Conservation (phyloP, 2,329 filamentous ascomycete genomes). For the Nemania sp. region DNA sequence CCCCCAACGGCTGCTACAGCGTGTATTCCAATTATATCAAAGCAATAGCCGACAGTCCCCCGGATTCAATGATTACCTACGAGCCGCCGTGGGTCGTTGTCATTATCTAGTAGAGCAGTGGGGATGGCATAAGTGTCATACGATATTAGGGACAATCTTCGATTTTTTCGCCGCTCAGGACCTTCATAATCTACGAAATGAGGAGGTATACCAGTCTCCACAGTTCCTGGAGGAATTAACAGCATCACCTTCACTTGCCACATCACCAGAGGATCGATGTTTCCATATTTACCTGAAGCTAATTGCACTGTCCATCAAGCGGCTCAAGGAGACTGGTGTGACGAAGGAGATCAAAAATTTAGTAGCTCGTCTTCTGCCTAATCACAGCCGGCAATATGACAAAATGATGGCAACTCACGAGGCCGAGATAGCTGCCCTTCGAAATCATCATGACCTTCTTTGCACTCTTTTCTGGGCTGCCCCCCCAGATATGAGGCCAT, state of each 20-base stretch:
- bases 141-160: conserved; percentile 71
- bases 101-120: conserved; percentile 73
- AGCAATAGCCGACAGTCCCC: conserved; percentile 66
- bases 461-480: conserved; percentile 75
- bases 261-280: conserved; percentile 69
- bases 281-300: conserved; percentile 77
- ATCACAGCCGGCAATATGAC: conserved; percentile 72
- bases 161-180: conserved; percentile 75
- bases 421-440: conserved; percentile 71
- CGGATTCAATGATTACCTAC: conserved; percentile 75
- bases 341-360: conserved; percentile 71
- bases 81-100: conserved; percentile 69
- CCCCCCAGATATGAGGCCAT: conserved; percentile 66
- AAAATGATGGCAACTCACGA: conserved; percentile 72
- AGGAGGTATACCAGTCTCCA: conserved; percentile 71
- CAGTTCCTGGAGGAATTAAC: conserved; percentile 69
- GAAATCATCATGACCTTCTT: conserved; percentile 77
- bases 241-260: conserved; percentile 58
- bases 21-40: conserved; percentile 69
- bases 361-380: conserved; percentile 71
- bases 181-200: conserved; percentile 72
- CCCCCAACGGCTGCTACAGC: conserved; percentile 67
- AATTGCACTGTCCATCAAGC: conserved; percentile 67
- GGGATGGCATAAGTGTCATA: conserved; percentile 71
- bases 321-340: conserved; percentile 60